Base-by-base conservation (phyloP, 164 flowering plant species). In the Buxus sempervirens region DNA sequence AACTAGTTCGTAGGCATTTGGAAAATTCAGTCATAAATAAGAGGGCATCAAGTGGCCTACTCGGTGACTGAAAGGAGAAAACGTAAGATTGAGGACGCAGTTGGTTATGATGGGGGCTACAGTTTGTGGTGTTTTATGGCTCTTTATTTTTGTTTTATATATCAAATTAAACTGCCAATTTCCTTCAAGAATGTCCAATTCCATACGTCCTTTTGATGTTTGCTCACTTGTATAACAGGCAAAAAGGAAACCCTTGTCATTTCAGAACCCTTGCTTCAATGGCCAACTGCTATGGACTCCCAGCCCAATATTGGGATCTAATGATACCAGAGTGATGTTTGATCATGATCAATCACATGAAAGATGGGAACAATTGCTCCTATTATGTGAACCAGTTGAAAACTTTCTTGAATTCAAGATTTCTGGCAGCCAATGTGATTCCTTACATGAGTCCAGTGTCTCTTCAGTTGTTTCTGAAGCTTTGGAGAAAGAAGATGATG, bases 181-280 rank as follows among this genome's bases (percentile, higher is more conserved):
- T 21, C 3, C n/a, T 55, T 54, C 26, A 23, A 21, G 21, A 19
- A 38, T 65, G 14, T 66, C 22, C 54, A 22, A 10, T 66, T 32
- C 38, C 7, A 7, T 32, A 32, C 5, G 7, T 32, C 38, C 38
- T 3, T 32, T 3, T 32, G 38, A 32, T 32, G 38, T 32, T 32
- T 32, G 38, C 38, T 32, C 7, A 32, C 7, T 32, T 32, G 38
- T 32, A 7, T 32, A 32, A 54, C 83, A 95, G 98, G 98, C 98
- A 22, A 90, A 89, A 73, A 82, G 96, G 74, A 84, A 76, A 65
- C 90, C 93, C 69, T 76, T 62, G 49, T 76, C 78, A 15, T 95
- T 95, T 67, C 75, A 62, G 36, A 70, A 74, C 32, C 77, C 83
- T 58, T 70, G 48, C 25, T 74, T 77, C 64, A 82, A 88, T 70